Conservation (phyloP, 768 basidiomycete genomes). For the Leucosporidium scottii region DNA sequence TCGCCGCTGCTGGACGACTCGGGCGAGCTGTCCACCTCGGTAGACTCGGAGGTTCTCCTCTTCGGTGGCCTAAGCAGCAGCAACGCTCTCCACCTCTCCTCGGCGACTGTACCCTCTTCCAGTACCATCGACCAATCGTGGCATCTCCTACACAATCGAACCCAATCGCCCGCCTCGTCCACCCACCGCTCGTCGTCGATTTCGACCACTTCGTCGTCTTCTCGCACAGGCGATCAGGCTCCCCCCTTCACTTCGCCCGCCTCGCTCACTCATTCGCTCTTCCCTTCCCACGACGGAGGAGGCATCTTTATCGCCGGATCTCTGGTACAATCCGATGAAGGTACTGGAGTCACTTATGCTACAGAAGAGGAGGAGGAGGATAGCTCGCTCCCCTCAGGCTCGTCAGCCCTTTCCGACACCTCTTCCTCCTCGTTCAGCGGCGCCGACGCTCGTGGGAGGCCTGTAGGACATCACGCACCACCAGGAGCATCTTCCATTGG, state of each 20-base stretch:
- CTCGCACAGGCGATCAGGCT: neutral
- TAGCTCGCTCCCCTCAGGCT: neutral
- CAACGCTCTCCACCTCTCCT: neutral
- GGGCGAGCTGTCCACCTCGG: neutral
- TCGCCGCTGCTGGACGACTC: neutral
- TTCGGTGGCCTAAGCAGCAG: neutral
- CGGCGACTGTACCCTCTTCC: too few species aligned
- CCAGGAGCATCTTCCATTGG: neutral
- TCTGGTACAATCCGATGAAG: neutral
- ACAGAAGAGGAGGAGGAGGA: too few species aligned
- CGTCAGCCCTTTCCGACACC: neutral
- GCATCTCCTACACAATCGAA: too few species aligned
- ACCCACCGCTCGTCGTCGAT: neutral
- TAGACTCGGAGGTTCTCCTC: neutral
- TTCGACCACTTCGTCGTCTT: neutral
- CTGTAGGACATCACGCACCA: too few species aligned
- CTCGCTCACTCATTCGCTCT: neutral
- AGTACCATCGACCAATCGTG: too few species aligned
- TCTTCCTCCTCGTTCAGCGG: neutral
- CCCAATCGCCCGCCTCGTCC: neutral
- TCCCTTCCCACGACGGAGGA: conserved; percentile 14
- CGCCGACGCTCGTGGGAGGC: too few species aligned
- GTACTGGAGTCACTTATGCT: too few species aligned
- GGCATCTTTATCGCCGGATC: conserved; percentile 3
- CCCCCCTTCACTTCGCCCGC: neutral